phyloP scores from a whole-genome alignment of 2,329 filamentous ascomycete genomes.

The Aspergillus pseudoviridinutans region DNA sequence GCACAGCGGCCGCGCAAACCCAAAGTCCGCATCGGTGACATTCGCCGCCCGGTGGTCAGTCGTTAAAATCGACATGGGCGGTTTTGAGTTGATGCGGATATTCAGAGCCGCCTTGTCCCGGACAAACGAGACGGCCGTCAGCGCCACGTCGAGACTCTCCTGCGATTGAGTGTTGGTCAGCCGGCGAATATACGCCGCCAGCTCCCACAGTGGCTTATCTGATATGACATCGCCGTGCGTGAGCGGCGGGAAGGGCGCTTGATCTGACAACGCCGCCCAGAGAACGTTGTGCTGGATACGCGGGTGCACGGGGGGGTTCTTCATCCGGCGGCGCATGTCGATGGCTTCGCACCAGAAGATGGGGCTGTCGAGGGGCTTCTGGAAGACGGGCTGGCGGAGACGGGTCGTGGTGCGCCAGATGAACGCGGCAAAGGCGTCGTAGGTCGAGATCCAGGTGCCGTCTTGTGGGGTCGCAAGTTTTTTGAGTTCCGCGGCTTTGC shows the following conservation, averaged over 20 bases:
- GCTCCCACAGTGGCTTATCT: slow-evolving; percentile 26
- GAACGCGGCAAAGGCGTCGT: slow-evolving; percentile 40
- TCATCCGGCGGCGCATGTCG: slow-evolving; percentile 36
- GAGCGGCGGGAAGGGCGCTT: slow-evolving; percentile 22
- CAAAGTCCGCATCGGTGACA: slow-evolving; percentile 29
- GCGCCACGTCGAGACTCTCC: slow-evolving; percentile 23
- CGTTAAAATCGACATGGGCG: slow-evolving; percentile 31
- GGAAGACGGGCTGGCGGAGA: slow-evolving; percentile 30
- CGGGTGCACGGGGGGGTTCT: slow-evolving; percentile 24
- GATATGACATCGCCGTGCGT: slow-evolving; percentile 33
- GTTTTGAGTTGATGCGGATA: slow-evolving; percentile 30
- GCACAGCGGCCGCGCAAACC: slow-evolving; percentile 30
- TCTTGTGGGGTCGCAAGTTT: slow-evolving; percentile 26
- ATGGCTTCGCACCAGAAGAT: slow-evolving; percentile 35
- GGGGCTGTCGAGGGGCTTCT: slow-evolving; percentile 20
- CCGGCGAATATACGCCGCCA: slow-evolving; percentile 35
- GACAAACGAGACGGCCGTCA: slow-evolving; percentile 30
- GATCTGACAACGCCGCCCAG: slow-evolving; percentile 19
- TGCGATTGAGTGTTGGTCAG: slow-evolving; percentile 32
- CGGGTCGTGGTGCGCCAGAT: slow-evolving; percentile 39
- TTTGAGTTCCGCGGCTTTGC: slow-evolving; percentile 42
- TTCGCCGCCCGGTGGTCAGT: slow-evolving; percentile 32
- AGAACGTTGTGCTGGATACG: slow-evolving; percentile 38
- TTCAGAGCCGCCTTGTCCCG: slow-evolving; percentile 34
- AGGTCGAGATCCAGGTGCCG: slow-evolving; percentile 40